phyloP scores from a whole-genome alignment of 306 rosid species.

The Quillaja saponaria region DNA sequence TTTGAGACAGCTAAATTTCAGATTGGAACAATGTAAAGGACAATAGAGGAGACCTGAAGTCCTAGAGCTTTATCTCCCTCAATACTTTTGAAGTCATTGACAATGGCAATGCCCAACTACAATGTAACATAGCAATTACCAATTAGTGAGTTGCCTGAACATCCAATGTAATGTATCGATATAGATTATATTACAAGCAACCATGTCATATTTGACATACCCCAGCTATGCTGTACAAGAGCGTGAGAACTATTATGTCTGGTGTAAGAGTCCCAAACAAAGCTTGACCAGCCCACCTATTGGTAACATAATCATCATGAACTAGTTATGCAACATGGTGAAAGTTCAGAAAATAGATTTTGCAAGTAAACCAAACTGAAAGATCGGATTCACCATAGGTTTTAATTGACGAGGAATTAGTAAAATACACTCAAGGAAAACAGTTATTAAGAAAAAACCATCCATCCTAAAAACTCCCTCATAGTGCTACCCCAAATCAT shows the following conservation, averaged over 20 bases:
- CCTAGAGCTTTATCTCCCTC: slow-evolving; percentile 99
- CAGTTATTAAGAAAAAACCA: too few relatives aligned
- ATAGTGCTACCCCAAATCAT: background rate
- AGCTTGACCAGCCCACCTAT: slow-evolving; percentile 99
- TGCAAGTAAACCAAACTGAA: slow-evolving; percentile 3
- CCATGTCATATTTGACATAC: slow-evolving; percentile 53
- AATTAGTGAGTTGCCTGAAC: slow-evolving; percentile 5
- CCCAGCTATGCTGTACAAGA: slow-evolving; percentile 94
- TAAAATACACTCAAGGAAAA: too few relatives aligned
- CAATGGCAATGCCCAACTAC: slow-evolving; percentile 96
- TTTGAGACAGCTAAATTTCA: slow-evolving; percentile 9
- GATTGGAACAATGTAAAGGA: slow-evolving; percentile 10
- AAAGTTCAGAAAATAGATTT: slow-evolving; percentile 6
- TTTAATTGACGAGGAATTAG: slow-evolving; percentile 1
- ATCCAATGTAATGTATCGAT: slow-evolving; percentile 10
- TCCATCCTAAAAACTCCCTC: too few relatives aligned
- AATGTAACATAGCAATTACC: slow-evolving; percentile 27
- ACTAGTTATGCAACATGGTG: background rate
- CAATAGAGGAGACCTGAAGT: slow-evolving; percentile 67
- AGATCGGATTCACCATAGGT: background rate
- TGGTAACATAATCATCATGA: slow-evolving; percentile 28
- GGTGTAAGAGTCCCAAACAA: slow-evolving; percentile 96
- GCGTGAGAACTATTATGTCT: slow-evolving; percentile 79
- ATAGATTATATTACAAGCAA: slow-evolving; percentile 23
- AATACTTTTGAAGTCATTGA: slow-evolving; percentile 93